Evolutionary conservation across 371 early-diverging fungal species (phyloP), one percentile per base, ranked within the genome.

Genomic region (Apophysomyces variabilis): DNA sequence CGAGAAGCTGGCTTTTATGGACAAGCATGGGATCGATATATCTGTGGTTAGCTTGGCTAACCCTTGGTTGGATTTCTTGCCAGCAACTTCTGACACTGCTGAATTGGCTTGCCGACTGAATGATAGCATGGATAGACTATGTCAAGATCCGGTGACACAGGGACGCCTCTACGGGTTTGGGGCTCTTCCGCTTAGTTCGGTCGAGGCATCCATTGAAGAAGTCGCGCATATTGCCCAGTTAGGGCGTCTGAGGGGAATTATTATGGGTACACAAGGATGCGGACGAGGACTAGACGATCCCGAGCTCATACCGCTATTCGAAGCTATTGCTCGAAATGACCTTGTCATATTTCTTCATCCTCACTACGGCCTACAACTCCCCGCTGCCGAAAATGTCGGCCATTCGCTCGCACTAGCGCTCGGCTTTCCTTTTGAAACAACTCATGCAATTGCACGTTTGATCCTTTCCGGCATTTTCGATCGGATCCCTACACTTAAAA

Each of bases 281-380:
- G 80, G 79, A 1, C 71, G 72, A 57, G 80, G 80, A 5, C 66
- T 80, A 16, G 80, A 80, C 64, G 80, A 80, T 63, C 72, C 74
- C 7, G 75, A 60, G 11, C 65, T 79, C 16, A 65, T 68, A 18
- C 80, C 80, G 5, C 57, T 80, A 43, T 80, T 50, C 47, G 65
- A 58, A 38, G 70, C 65, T 18, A 70, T 69, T 18, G 79, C 65
- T 5, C 60, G 66, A 7, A 37, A 60, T n/a, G 44, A 68, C 35
- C 47, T 78, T 47, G 70, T 67, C 26, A 59, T 78, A 0, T 80
- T 80, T 45, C 44, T 80, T 8, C 80, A 80, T 58, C 80, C 80
- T 13, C 80, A 80, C 56, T 78, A 80, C 38, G 80, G 80, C 8
- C 58, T 80, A n/a, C 46, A 62, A 36, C 62, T 70, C 8, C 71